phyloP scores from a whole-genome alignment of 208 protist species.

The Crithidia sp. region DNA sequence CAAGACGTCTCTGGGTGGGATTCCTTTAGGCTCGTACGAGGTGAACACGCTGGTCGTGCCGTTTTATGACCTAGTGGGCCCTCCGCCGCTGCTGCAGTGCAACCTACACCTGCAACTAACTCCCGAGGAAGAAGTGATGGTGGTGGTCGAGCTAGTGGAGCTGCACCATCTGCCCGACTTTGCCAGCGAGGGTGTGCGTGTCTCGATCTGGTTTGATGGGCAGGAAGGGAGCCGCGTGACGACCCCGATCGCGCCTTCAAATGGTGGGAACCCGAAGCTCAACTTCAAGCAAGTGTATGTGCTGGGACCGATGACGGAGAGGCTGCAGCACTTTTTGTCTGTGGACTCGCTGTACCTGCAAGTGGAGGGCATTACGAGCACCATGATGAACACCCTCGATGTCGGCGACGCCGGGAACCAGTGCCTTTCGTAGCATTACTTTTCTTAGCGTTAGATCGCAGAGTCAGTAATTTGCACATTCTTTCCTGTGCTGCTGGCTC shows the following conservation, averaged over 20 bases:
- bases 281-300: constrained; percentile 54
- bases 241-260: constrained; percentile 36
- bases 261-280: constrained; percentile 54
- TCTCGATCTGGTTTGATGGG: constrained; percentile 64
- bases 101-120: constrained; percentile 38
- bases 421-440: constrained; percentile 1
- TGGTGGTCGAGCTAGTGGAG: constrained; percentile 47
- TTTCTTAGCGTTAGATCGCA: neutral
- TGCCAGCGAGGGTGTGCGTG: constrained; percentile 43
- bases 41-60: constrained; percentile 52
- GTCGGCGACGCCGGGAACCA: neutral
- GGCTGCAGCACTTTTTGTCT: constrained; percentile 42
- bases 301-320: constrained; percentile 47
- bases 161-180: constrained; percentile 57
- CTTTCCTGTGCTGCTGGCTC: too few relatives aligned
- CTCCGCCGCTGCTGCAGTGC: constrained; percentile 53
- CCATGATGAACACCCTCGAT: constrained; percentile 38
- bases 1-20: constrained; percentile 42
- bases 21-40: constrained; percentile 45
- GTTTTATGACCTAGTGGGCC: constrained; percentile 44
- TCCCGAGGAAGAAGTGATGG: constrained; percentile 37
- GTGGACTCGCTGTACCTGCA: constrained; percentile 50
- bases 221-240: constrained; percentile 36
- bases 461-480: too few relatives aligned
- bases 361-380: constrained; percentile 49